Conservation (phyloP, 169 alveolate species). For the Plasmodium coatneyi region DNA sequence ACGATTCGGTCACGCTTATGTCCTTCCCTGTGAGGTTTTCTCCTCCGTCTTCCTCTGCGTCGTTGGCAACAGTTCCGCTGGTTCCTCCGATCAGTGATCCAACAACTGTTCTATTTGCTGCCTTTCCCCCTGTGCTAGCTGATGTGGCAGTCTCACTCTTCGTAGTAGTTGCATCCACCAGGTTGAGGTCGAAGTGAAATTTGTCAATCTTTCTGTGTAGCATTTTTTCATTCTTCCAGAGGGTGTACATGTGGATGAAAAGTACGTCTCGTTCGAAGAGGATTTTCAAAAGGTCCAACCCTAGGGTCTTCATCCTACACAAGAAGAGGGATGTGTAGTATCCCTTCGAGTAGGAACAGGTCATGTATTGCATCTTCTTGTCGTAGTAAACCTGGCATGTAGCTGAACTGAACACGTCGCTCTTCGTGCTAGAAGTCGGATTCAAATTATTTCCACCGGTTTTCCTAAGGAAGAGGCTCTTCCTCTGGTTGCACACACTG, state of each 20-base stretch:
- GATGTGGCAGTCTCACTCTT: not conserved
- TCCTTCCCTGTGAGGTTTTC: not conserved
- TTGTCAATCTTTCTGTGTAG: constrained; percentile 24
- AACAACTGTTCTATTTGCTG: no score
- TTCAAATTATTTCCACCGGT: not conserved
- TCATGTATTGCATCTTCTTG: constrained; percentile 41
- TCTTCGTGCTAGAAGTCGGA: not conserved
- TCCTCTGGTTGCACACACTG: constrained; percentile 21
- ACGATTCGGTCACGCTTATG: constrained; percentile 32
- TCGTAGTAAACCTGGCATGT: constrained; percentile 28
- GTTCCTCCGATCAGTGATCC: not conserved
- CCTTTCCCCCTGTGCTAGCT: not conserved
- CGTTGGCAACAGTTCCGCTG: not conserved
- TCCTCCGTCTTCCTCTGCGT: not conserved
- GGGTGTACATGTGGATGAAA: constrained; percentile 64
- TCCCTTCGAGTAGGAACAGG: constrained; percentile 64
- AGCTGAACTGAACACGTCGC: not conserved
- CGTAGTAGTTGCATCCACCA: not conserved
- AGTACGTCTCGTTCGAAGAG: constrained; percentile 66
- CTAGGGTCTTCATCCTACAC: constrained; percentile 24
- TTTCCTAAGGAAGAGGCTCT: not conserved
- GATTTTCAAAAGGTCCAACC: constrained; percentile 29
- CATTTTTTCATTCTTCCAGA: constrained; percentile 72
- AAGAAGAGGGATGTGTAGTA: constrained; percentile 6
- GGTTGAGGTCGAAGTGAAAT: constrained; percentile 12